phyloP scores from a whole-genome alignment of 179 eudicot genomes.

The Silene coronaria region DNA sequence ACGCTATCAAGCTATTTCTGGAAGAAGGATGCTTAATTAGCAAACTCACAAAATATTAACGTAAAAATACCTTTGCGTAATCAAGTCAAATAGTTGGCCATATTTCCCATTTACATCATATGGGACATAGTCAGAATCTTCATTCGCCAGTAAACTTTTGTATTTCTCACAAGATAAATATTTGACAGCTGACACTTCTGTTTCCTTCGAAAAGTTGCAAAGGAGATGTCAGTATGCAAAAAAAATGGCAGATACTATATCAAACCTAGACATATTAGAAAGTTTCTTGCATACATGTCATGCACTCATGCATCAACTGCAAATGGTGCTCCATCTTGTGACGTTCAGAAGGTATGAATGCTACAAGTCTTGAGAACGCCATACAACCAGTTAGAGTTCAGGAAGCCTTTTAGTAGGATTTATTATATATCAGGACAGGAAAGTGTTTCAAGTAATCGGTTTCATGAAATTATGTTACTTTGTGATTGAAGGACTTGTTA shows the following conservation, averaged over 20 bases:
- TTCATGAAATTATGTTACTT: background rate
- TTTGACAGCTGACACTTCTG: slow-evolving; percentile 94
- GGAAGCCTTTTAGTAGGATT: background rate
- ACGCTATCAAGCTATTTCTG: background rate
- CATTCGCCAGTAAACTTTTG: slow-evolving; percentile 51
- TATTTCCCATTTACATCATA: slow-evolving; percentile 65
- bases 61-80: slow-evolving; percentile 50
- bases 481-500: background rate
- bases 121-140: slow-evolving; percentile 77
- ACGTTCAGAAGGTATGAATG: background rate
- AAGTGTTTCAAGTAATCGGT: background rate
- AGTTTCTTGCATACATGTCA: background rate
- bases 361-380: background rate
- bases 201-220: slow-evolving; percentile 42
- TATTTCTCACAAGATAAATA: slow-evolving; percentile 69
- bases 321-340: background rate
- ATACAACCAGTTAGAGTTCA: background rate
- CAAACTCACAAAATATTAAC: background rate
- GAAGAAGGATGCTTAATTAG: background rate
- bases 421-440: background rate
- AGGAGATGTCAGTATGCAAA: background rate
- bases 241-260: background rate
- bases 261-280: background rate
- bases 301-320: background rate
- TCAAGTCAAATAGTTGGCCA: slow-evolving; percentile 63